Evolutionary conservation across 495 filamentous ascomycete genomes (phyloP).

Genomic region (Lepidopterella palustris): DNA sequence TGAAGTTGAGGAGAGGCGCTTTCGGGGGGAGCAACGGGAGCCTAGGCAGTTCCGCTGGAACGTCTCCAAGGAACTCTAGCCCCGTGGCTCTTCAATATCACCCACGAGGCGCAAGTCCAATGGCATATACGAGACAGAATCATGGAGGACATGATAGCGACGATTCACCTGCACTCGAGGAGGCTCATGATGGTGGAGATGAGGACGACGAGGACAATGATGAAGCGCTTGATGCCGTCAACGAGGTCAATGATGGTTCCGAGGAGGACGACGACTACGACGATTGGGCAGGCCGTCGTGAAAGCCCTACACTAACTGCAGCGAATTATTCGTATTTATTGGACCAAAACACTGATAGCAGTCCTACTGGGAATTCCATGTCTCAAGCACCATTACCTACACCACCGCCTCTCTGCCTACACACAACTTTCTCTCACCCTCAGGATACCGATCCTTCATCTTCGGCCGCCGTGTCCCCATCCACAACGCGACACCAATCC

Average conservation of each 20-base stretch:
- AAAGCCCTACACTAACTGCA: slow-evolving; percentile 22
- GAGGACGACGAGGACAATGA: slow-evolving; percentile 12
- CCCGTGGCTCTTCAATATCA: slow-evolving; percentile 21
- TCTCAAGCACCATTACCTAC: neutral
- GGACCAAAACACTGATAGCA: neutral
- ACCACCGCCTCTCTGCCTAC: slow-evolving; percentile 13
- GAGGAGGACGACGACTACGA: slow-evolving; percentile 9
- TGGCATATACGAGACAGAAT: slow-evolving; percentile 1
- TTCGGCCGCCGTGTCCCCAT: neutral
- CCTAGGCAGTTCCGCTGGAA: slow-evolving; percentile 15
- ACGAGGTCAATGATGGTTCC: slow-evolving; percentile 14
- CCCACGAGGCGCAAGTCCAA: slow-evolving; percentile 12
- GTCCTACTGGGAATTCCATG: neutral
- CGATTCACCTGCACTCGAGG: slow-evolving; percentile 9
- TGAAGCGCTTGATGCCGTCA: slow-evolving; percentile 17
- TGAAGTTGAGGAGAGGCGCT: slow-evolving; percentile 64
- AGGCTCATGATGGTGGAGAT: neutral
- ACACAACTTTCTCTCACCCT: slow-evolving; percentile 13
- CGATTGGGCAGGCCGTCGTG: neutral
- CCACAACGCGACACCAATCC: slow-evolving; percentile 8
- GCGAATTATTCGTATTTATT: slow-evolving; percentile 21
- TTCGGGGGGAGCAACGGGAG: slow-evolving; percentile 79
- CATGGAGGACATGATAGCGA: slow-evolving; percentile 9
- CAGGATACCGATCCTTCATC: neutral
- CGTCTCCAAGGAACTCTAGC: slow-evolving; percentile 25